Evolutionary conservation across 2,329 filamentous ascomycete genomes (phyloP).

Genomic region (Colletotrichum eleusines): DNA sequence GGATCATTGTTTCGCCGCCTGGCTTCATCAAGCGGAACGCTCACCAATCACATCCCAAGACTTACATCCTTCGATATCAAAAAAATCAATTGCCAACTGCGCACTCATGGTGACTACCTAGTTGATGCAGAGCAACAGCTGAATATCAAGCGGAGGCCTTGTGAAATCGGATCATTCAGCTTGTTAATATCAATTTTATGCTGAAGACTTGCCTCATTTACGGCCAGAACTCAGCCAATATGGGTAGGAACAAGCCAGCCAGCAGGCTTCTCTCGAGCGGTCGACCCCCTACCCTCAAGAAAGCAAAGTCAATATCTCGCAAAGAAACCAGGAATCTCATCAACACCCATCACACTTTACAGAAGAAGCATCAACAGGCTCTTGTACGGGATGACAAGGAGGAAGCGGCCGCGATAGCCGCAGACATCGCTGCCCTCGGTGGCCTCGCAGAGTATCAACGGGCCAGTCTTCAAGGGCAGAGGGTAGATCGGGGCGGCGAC

Average conservation of each 20-base stretch:
- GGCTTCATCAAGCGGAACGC: too few relatives aligned
- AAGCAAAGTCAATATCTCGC: conserved; percentile 70
- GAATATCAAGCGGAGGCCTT: too few relatives aligned
- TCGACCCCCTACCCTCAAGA: conserved; percentile 67
- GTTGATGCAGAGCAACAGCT: background rate
- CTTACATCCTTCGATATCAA: conserved; percentile 6
- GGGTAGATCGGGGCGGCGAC: conserved; percentile 74
- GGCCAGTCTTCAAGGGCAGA: conserved; percentile 77
- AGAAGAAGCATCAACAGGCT: conserved; percentile 72
- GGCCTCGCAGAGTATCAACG: conserved; percentile 74
- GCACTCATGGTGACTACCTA: background rate
- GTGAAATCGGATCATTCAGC: background rate
- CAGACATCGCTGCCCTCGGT: conserved; percentile 69
- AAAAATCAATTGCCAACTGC: background rate
- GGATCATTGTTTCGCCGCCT: conserved; percentile 11
- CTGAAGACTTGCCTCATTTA: too few relatives aligned
- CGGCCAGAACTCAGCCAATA: background rate
- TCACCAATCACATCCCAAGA: conserved; percentile 2
- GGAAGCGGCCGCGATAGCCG: conserved; percentile 59
- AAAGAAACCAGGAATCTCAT: conserved; percentile 74
- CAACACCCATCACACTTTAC: conserved; percentile 73
- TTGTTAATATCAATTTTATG: too few relatives aligned
- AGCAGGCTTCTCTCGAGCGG: conserved; percentile 57
- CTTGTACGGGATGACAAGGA: conserved; percentile 63
- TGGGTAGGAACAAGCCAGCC: conserved; percentile 36